phyloP scores from a whole-genome alignment of 1,284 basidiomycete species.

The Singerocomus rubriflavus region DNA sequence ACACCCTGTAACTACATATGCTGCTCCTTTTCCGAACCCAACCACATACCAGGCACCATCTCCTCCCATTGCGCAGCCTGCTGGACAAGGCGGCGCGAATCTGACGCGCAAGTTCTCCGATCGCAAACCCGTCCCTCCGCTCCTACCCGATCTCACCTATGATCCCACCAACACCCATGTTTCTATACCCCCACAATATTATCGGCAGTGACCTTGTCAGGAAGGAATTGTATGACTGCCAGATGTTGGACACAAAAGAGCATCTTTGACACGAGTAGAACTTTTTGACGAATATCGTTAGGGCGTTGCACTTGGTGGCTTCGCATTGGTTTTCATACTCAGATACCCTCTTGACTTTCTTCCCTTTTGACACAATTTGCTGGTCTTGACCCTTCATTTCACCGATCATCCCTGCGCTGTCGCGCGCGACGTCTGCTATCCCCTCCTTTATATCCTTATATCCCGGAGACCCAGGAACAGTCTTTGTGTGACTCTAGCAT shows the following conservation, averaged over 20 bases:
- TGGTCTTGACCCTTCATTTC: constrained; percentile 4
- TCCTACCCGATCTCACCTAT: constrained; percentile 23
- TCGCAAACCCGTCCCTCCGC: constrained; percentile 33
- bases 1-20: constrained; percentile 14
- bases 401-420: constrained; percentile 16
- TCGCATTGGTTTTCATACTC: neutral
- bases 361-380: constrained; percentile 1
- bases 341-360: constrained; percentile 8
- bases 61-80: constrained; percentile 11
- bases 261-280: neutral
- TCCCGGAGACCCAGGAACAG: neutral
- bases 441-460: neutral
- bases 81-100: constrained; percentile 27
- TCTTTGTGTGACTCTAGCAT: neutral
- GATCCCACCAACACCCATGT: constrained; percentile 23
- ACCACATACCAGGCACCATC: constrained; percentile 14
- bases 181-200: constrained; percentile 21
- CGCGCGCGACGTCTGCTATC: constrained; percentile 15
- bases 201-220: constrained; percentile 1
- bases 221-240: neutral
- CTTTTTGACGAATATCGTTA: constrained; percentile 2
- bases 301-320: constrained; percentile 1
- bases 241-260: constrained; percentile 3
- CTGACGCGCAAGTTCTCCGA: constrained; percentile 33
- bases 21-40: constrained; percentile 1